Evolutionary conservation across 192 early-diverging fungal genomes (phyloP), one percentile per base, ranked within the genome.

Genomic region (Irineochytrium annulatum): DNA sequence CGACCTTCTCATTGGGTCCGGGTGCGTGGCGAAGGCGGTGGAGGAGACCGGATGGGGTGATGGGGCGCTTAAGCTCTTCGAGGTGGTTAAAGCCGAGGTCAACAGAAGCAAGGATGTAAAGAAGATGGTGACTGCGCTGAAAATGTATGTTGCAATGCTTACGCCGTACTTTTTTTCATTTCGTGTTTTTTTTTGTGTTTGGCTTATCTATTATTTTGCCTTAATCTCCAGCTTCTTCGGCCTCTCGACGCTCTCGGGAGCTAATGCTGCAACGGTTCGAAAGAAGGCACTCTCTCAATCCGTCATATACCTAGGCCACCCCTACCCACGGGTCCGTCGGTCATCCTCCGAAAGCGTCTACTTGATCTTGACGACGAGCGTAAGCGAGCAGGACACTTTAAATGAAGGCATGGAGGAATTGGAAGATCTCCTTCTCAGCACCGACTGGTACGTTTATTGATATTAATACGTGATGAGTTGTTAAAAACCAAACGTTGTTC

Each of bases 291-390:
- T 92, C 35, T 67, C 74, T 16, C 78, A 84, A 59, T 54, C 91
- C 53, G 59, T 93, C 8, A 41, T 65, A 5, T 84, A 87, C 58
- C 58, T 93, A 3, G 73, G 75, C 3, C 91, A 93, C 72, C 78
- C 88, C 32, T 93, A 77, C 65, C 91, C 91, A 19, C 54, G 88
- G 84, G 83, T 91, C 41, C 83, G 90, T 6, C 71, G 82, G 28
- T 56, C 75, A 1, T 75, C 83, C 0, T 84, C 91, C 1, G 91
- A 93, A 55, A 76, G 84, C 43, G 65, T 93, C 30, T 93, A 88
- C 69, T 46, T 89, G 35, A 80, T 78, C 44, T 28, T 91, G 22
- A 74, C 78, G 6, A 75, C 82, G 33, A 44, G 45, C 35, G 37
- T 31, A 19, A 43, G 43, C 2, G 79, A 77, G 29, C 75, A 74